phyloP scores from a whole-genome alignment of 768 basidiomycete genomes.

The Naganishia friedmannii region DNA sequence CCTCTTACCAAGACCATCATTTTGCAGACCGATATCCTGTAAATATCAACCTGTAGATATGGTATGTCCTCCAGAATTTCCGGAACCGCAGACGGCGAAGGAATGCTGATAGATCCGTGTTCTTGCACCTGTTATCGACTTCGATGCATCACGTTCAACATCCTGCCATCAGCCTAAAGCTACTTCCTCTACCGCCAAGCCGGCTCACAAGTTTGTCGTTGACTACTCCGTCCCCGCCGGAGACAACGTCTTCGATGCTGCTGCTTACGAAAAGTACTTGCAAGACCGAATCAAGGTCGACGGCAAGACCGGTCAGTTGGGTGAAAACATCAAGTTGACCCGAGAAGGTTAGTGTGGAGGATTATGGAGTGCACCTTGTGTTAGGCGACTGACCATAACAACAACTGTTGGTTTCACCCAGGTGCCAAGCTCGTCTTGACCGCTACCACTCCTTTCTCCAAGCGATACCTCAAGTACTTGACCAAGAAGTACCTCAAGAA shows the following conservation, averaged over 20 bases:
- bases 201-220: constrained; percentile 52
- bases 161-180: constrained; percentile 37
- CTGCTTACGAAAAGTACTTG: constrained; percentile 70
- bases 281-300: constrained; percentile 53
- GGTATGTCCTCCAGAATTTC: constrained; percentile 34
- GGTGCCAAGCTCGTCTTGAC: constrained; percentile 77
- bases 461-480: constrained; percentile 92
- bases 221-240: constrained; percentile 51
- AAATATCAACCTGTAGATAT: constrained; percentile 45
- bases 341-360: constrained; percentile 68
- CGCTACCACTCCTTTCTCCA: constrained; percentile 85
- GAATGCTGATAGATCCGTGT: constrained; percentile 5
- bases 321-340: constrained; percentile 76
- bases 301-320: constrained; percentile 53
- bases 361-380: not conserved
- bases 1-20: constrained; percentile 32
- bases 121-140: constrained; percentile 1
- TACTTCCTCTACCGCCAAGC: constrained; percentile 44
- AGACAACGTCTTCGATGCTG: constrained; percentile 57
- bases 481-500: constrained; percentile 99
- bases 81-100: not conserved
- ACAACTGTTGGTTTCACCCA: constrained; percentile 8
- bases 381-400: not conserved
- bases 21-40: constrained; percentile 43
- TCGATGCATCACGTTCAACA: constrained; percentile 8